A percentile compares a stretch with the other conserved stretches of the same genome.
These are phyloP conservation scores for Solanum neorickii DNA, from an alignment of 257 asterid species.

Conservation along the genomic window DNA sequence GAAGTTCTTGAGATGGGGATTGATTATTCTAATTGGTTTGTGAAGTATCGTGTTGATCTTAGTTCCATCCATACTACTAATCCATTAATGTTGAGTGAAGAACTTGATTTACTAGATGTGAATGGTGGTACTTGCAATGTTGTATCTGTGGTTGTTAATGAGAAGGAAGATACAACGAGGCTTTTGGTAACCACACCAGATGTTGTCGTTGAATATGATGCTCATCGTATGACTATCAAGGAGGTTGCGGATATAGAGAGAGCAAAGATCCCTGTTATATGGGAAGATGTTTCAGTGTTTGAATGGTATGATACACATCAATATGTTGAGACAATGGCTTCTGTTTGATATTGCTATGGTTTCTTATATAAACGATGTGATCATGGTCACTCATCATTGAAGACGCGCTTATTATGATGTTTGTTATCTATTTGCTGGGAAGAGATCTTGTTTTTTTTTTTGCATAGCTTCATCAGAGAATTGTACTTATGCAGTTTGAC, in stretches of 20 bases:
- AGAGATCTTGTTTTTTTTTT: background rate
- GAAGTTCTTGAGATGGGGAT: background rate
- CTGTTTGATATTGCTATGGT: background rate
- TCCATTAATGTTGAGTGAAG: background rate
- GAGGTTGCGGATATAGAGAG: background rate
- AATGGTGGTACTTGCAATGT: background rate
- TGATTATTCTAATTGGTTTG: background rate
- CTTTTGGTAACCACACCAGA: background rate
- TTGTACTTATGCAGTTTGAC: background rate
- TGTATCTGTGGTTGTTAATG: background rate
- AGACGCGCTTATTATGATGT: background rate
- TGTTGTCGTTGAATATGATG: background rate
- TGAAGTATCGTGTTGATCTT: background rate
- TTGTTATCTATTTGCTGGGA: background rate
- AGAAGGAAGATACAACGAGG: background rate
- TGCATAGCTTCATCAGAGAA: background rate
- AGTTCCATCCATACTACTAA: background rate
- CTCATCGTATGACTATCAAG: background rate
- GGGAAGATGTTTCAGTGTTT: background rate
- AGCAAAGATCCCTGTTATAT: background rate
- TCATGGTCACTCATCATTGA: background rate
- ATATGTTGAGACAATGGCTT: background rate
- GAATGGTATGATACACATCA: background rate
- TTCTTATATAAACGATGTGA: background rate
- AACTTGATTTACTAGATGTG: background rate